Evolutionary conservation across 2,329 filamentous ascomycete genomes (phyloP), one percentile per base, ranked within the genome.

Genomic region (Fusarium sp.): DNA sequence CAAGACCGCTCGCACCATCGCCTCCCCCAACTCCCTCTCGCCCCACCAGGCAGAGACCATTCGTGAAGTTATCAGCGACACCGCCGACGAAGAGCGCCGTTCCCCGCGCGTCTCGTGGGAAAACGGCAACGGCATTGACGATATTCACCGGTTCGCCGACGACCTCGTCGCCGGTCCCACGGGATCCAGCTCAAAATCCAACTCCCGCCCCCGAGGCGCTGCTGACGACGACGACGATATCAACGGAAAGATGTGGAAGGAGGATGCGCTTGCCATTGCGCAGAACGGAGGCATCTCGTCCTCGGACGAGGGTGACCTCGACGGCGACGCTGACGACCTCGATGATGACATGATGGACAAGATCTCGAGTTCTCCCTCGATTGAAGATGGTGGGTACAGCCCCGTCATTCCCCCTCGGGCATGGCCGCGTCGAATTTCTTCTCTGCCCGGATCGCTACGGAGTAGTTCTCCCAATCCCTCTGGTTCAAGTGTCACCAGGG

Each of bases 331-430:
- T 70, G 93, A 94, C 77, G 90, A 94, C 78, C 85, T 95, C 82
- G 95, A 97, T 80, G 88, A 98, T 84, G 96, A 98, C 83, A 92
- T 98, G 92, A 95, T 97, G 93, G 97, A 98, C 87, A 97, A 97
- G 84, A 98, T 99, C 76, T 98, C 96, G 80, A 98, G 95, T 84
- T 98, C 96, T 79, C 97, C 97, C 81, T 98, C 96, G 79, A 99
- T 99, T 84, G 95, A 97, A 88, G 96, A 98, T 93, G 96, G 96
- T 99, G 92, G 89, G 95, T 97, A 87, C 86, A 84, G 83, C 85
- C 81, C 80, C 60, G 75, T 78, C 76, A 70, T 77, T 71, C 80
- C 83, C 76, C 80, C 82, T 61, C 80, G 71, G 75, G 79, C 79
- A 71, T 86, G 84, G 86, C 86, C 85, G 66, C 82, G 81, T 75